Evolutionary conservation across 129 eudicot species (phyloP).

Genomic region (Tagetes erecta): DNA sequence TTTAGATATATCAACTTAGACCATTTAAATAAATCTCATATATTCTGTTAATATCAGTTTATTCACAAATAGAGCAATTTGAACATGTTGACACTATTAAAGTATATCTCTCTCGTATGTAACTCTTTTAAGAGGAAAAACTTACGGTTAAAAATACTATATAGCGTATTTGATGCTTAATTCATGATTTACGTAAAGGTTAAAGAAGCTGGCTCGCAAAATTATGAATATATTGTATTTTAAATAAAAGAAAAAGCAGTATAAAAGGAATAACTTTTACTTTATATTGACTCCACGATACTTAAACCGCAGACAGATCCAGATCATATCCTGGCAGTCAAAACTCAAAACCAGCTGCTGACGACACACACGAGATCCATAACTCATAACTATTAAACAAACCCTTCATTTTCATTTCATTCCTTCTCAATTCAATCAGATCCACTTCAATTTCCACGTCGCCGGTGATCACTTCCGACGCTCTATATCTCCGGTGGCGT

Average conservation of each 20-base stretch:
- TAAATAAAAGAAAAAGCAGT: not conserved
- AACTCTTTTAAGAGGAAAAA: too few relatives aligned
- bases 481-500: conserved; percentile 26
- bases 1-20: too few relatives aligned
- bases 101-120: too few relatives aligned
- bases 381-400: not conserved
- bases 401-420: conserved; percentile 18
- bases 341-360: conserved; percentile 25
- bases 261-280: conserved; percentile 2
- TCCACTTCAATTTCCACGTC: conserved; percentile 1
- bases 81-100: too few relatives aligned
- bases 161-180: too few relatives aligned
- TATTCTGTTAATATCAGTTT: too few relatives aligned
- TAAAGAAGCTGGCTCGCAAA: too few relatives aligned
- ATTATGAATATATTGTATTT: too few relatives aligned
- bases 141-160: too few relatives aligned
- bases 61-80: too few relatives aligned
- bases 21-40: too few relatives aligned
- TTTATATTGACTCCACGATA: not conserved
- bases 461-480: conserved; percentile 5
- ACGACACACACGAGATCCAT: conserved; percentile 23
- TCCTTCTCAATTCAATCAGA: conserved; percentile 20
- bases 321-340: conserved; percentile 33
- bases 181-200: too few relatives aligned
- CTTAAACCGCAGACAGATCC: conserved; percentile 35